Base-by-base conservation (phyloP, 345 rosid genomes). In the Abelmoschus esculentus region DNA sequence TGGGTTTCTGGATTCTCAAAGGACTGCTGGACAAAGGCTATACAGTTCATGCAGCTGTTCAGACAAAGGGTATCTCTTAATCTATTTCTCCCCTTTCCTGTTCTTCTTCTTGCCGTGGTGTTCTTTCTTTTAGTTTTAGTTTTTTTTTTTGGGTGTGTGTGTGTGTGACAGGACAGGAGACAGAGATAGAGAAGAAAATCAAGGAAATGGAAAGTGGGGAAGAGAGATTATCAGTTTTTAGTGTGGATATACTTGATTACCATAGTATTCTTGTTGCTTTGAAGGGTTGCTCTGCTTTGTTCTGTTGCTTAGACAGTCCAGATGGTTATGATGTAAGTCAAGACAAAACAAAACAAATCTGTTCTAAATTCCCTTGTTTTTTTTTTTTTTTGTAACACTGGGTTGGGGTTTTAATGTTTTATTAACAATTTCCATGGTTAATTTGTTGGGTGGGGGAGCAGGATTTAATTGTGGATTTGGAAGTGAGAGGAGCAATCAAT, bases 1-100 rank as follows among this genome's bases (percentile, higher is more conserved):
- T 88, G 49, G 96, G 98, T 59, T 92, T 83, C 75, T 90, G 96
- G 96, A 81, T 92, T 81, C 87, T 90, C 81, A 88, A 90, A 75
- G 84, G 89, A 31, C 61, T 92, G 29, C 75, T 92, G 61, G 72
- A 74, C 56, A 86, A 71, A 84, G 98, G 98, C 4, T 92, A 90
- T 81, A 71, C 81, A 14, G 98, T 92, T 73, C 92, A 86, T 72
- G 96, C 95, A 6, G 93, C 92, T 1, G 70, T 88, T 29, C 98
- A 82, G 75, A 85, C 73, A 28, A 85, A 84, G 42, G 93, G 93
- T 72, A 76, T 78, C 74, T 52, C 13, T 6, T 2, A 10, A 55
- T 15, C n/a, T 15, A 5, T 1, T 7, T 0, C 14, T n/a, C 7
- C 44, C 58, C 5, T 36, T 36, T 36, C 40, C 40, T 36, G 8